phyloP scores from a whole-genome alignment of 768 basidiomycete species.

The Cyathus striatus region DNA sequence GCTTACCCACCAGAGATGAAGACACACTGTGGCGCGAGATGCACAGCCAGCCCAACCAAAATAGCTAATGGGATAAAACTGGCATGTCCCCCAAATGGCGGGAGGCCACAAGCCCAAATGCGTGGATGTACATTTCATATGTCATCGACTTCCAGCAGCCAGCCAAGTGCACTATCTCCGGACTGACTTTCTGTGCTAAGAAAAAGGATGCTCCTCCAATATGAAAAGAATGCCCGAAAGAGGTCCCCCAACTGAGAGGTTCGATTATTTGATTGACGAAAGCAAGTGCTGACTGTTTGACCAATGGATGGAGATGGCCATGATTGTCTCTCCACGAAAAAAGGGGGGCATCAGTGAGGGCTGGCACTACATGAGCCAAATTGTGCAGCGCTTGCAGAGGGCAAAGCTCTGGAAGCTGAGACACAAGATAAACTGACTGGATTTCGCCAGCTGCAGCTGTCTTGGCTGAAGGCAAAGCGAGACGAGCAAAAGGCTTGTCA shows the following conservation, averaged over 20 bases:
- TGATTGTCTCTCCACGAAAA: conserved; percentile 27
- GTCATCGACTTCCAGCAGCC: conserved; percentile 35
- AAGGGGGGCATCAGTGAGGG: conserved; percentile 19
- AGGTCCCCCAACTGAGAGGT: conserved; percentile 18
- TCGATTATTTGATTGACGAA: conserved; percentile 23
- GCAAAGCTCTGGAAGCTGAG: conserved; percentile 18
- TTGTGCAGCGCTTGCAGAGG: conserved; percentile 24
- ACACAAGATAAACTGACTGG: conserved; percentile 20
- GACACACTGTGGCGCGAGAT: too few relatives aligned
- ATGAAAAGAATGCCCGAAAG: conserved; percentile 36
- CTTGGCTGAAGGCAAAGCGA: conserved; percentile 29
- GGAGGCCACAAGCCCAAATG: conserved; percentile 27
- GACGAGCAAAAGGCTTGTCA: conserved; percentile 17
- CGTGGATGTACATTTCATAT: conserved; percentile 30
- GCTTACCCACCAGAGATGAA: too few relatives aligned
- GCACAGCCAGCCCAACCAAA: too few relatives aligned
- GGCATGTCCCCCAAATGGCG: conserved; percentile 7
- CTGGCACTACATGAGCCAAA: conserved; percentile 18
- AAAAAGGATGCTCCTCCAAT: conserved; percentile 35
- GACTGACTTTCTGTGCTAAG: conserved; percentile 20
- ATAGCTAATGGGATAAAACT: too few relatives aligned
- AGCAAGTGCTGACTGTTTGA: conserved; percentile 15
- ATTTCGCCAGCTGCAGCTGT: conserved; percentile 25
- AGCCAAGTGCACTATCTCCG: conserved; percentile 26
- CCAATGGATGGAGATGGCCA: conserved; percentile 22